These are phyloP conservation scores for Phoma herbarum DNA, from an alignment of 2,329 filamentous ascomycete species.

Conservation along the genomic window DNA sequence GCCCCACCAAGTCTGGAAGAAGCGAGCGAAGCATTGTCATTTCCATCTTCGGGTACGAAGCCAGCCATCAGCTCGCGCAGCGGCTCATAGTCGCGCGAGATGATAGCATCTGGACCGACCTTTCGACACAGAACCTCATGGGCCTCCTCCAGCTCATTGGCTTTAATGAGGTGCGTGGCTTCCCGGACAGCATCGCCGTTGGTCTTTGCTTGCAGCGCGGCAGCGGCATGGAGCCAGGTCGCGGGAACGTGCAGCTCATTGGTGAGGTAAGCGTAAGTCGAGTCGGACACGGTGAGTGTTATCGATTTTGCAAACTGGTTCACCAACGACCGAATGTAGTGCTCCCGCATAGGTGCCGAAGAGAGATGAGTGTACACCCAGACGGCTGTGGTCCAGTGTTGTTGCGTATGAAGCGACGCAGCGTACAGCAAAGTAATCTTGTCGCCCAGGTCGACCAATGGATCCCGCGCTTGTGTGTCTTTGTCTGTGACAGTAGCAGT, in stretches of 20 bases:
- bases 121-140: conserved; percentile 82
- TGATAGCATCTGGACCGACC: conserved; percentile 82
- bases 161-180: conserved; percentile 76
- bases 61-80: conserved; percentile 74
- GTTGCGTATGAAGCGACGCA: conserved; percentile 45
- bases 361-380: conserved; percentile 83
- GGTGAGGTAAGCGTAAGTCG: conserved; percentile 67
- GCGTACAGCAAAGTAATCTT: conserved; percentile 61
- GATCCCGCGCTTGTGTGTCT: conserved; percentile 63
- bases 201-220: conserved; percentile 81
- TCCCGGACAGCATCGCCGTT: conserved; percentile 69
- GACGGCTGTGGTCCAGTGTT: conserved; percentile 61
- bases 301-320: conserved; percentile 70
- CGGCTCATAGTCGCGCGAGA: conserved; percentile 79
- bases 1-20: conserved; percentile 12
- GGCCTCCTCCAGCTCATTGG: conserved; percentile 78
- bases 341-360: conserved; percentile 68
- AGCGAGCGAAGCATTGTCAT: conserved; percentile 19
- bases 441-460: conserved; percentile 66
- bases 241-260: conserved; percentile 74
- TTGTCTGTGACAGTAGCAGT: conserved; percentile 36
- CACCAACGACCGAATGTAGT: conserved; percentile 73
- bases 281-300: conserved; percentile 63
- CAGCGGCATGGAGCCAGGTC: conserved; percentile 86
- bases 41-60: conserved; percentile 61